Evolutionary conservation across 2,329 filamentous ascomycete species (phyloP).

Genomic region (Pseudogymnoascus sp.): DNA sequence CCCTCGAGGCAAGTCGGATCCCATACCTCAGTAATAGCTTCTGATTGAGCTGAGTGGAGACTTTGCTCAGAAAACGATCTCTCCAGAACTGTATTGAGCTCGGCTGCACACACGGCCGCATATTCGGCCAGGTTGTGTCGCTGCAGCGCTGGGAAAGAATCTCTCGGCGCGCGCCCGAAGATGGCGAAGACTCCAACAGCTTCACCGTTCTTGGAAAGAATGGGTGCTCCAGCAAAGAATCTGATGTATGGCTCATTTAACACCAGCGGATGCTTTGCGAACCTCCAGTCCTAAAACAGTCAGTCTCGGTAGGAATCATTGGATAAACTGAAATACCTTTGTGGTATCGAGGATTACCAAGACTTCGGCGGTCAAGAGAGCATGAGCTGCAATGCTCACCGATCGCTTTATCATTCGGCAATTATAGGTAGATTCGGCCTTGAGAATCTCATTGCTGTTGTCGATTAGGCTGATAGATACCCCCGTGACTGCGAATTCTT

Average conservation of each 20-base stretch:
- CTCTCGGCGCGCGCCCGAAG: constrained; percentile 26
- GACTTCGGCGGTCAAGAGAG: constrained; percentile 30
- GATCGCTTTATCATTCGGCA: constrained; percentile 24
- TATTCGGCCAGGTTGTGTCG: constrained; percentile 29
- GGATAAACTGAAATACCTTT: constrained; percentile 24
- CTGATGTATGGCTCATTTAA: constrained; percentile 26
- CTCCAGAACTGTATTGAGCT: not conserved
- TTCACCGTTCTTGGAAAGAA: constrained; percentile 28
- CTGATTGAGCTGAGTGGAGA: too few species aligned
- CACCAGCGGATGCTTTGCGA: constrained; percentile 30
- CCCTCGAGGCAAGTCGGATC: not conserved
- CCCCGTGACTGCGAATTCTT: constrained; percentile 25
- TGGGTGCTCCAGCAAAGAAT: constrained; percentile 35
- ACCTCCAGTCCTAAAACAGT: constrained; percentile 33
- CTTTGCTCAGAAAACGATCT: not conserved
- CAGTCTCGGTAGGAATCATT: not conserved
- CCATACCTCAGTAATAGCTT: not conserved
- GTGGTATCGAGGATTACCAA: constrained; percentile 32
- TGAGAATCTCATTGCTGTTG: constrained; percentile 29
- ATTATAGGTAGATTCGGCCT: constrained; percentile 29
- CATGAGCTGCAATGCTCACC: constrained; percentile 34
- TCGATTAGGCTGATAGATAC: constrained; percentile 33
- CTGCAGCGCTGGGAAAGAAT: constrained; percentile 23
- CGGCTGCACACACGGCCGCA: not conserved
- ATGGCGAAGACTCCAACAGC: constrained; percentile 31